These are phyloP conservation scores for Paratinospora sagittata DNA, from an alignment of 164 flowering plant genomes.

Conservation along the genomic window DNA sequence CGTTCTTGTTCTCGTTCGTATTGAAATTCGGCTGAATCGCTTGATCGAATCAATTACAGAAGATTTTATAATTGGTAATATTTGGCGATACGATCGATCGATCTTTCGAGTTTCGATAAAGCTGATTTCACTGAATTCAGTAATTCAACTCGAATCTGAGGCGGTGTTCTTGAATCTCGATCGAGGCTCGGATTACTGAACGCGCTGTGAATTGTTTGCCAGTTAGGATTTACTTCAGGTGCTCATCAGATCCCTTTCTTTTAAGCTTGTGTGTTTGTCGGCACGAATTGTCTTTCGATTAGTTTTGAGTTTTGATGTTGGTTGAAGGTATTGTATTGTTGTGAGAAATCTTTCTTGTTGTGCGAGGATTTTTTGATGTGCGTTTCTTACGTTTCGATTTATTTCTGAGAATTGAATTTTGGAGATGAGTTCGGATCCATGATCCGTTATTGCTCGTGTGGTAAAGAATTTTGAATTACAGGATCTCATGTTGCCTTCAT, in stretches of 20 bases:
- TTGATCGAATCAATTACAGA: background rate
- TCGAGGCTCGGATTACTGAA: background rate
- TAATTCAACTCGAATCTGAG: background rate
- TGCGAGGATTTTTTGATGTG: background rate
- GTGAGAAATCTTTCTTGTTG: background rate
- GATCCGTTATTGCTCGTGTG: background rate
- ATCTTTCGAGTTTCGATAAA: background rate
- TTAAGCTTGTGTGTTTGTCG: background rate
- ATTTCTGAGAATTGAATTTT: background rate
- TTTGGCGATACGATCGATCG: background rate
- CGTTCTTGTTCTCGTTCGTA: background rate
- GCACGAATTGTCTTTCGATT: background rate
- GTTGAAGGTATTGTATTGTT: conserved; percentile 4
- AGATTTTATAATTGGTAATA: background rate
- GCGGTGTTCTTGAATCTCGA: background rate
- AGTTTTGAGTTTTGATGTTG: background rate
- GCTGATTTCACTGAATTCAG: background rate
- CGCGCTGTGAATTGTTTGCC: background rate
- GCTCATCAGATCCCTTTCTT: background rate
- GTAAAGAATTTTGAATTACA: background rate
- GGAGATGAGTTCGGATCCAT: background rate
- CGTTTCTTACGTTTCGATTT: background rate
- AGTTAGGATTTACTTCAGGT: conserved; percentile 1
- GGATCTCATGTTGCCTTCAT: conserved; percentile 3
- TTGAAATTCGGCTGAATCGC: background rate